Percentiles rank a stretch among this genome's conserved stretches.
Conservation (phyloP, 305 asterid genomes). For the Rubia occidens region DNA sequence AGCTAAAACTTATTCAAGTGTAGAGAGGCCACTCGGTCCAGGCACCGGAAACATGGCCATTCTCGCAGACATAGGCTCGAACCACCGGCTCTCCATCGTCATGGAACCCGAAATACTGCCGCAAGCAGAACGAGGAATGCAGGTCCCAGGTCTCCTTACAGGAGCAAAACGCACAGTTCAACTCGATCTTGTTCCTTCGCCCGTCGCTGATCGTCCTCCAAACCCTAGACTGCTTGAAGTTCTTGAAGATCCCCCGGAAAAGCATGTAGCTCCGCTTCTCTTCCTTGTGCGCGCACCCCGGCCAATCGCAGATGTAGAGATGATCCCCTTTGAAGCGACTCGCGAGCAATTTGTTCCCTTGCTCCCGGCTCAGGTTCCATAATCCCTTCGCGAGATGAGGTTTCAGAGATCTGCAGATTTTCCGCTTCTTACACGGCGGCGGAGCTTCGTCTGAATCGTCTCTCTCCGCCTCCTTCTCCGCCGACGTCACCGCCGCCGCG, state of each 20-base stretch:
- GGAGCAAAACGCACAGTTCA: constrained; percentile 67
- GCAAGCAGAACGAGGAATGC: constrained; percentile 82
- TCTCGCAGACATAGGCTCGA: constrained; percentile 89
- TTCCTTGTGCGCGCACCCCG: constrained; percentile 77
- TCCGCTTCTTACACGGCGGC: constrained; percentile 42
- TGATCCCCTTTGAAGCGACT: constrained; percentile 82
- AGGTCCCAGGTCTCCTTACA: constrained; percentile 73
- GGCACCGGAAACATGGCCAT: constrained; percentile 94
- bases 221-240: constrained; percentile 84
- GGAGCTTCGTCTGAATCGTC: constrained; percentile 18
- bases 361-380: constrained; percentile 88
- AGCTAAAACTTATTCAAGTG: constrained; percentile 24
- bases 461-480: constrained; percentile 21
- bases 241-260: constrained; percentile 82
- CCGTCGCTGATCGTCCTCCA: constrained; percentile 97
- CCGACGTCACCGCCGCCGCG: constrained; percentile 12
- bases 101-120: constrained; percentile 81
- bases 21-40: constrained; percentile 97
- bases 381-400: constrained; percentile 74
- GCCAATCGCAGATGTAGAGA: constrained; percentile 83
- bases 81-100: constrained; percentile 96
- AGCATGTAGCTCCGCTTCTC: constrained; percentile 93
- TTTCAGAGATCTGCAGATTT: constrained; percentile 34
- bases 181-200: constrained; percentile 43
- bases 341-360: constrained; percentile 78